Evolutionary conservation across 441 rosid genomes (phyloP), one percentile per base, ranked within the genome.

Genomic region (Hura crepitans): DNA sequence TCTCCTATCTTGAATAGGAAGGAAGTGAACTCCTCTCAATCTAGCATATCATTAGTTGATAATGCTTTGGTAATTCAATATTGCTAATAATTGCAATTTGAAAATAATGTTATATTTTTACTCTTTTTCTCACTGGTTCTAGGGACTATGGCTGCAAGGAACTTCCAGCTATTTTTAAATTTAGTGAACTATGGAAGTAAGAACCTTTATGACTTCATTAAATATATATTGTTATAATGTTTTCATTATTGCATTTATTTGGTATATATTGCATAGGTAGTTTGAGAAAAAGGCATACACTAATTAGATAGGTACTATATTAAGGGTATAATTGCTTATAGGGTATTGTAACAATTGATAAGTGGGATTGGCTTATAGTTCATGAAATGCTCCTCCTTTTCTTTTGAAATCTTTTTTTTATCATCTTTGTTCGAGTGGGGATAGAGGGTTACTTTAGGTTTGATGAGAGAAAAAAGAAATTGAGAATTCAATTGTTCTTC

Each of bases 171-270:
- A 13, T 76, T 61, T 77, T 25, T 75, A 53, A 81, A 76, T 75
- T 82, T 89, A 74, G 90, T 81, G 6, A 76, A 74, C 46, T 85
- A 85, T 76, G 87, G 62, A 70, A 87, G 95, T 86, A 73, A 72
- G 91, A 57, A 1, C 30, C 60, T 39, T 39, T 49, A 45, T 14
- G 22, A 17, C 58, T 25, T 9, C 25, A 22, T 10, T 8, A 4
- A 20, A 23, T 22, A 35, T 39, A 15, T 0, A 6, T 28, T 27
- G 37, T 11, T 27, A 33, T 2, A 20, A 20, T 20, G 25, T 43
- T 62, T 25, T 45, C n/a, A 63, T 27, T 33, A 7, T 43, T 27
- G 37, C 23, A 45, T 5, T 60, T 42, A n/a, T 35, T 60, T 59
- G 63, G 64, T 27, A 59, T 59, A 35, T 0, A 60, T 2, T 42